Evolutionary conservation across 2,329 filamentous ascomycete genomes (phyloP), one percentile per base, ranked within the genome.

Genomic region (Pyricularia grisea): DNA sequence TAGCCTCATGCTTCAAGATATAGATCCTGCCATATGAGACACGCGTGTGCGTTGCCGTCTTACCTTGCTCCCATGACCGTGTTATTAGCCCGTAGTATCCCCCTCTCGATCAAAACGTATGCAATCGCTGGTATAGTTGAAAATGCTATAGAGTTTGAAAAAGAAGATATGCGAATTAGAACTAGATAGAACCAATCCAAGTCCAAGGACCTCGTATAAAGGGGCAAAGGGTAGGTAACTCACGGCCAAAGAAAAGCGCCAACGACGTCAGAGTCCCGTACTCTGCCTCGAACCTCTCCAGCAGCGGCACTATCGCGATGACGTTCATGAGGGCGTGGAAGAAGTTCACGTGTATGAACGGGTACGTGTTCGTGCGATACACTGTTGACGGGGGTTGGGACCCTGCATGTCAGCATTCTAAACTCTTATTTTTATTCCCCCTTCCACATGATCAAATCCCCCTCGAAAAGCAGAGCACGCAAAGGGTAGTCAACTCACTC

Each of bases 221-320:
- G 33, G 17, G 25, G 36, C 27, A 67, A 30, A 28, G 63, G 55
- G 25, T 71, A 61, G 27, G 9, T 42, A 27, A 11, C 93, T 83
- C 84, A 97, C 93, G 94, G 69, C 95, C 95, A 75, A 95, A 88
- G 78, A 98, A 97, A 68, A 98, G 83, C 50, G 92, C 88, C 72
- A 97, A 78, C n/a, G 93, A 91, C 30, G 92, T 92, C 75, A 98
- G 82, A 9, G 94, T 98, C 68, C 95, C 95, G 78, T 96, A 89
- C 78, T 97, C 94, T 71, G 88, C 87, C 81, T 99, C 95, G 79
- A 98, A 99, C 71, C 94, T 88, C 79, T 97, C 94, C 78, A 99
- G 81, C 67, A 99, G 83, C n/a, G 95, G 95, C 58, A 90, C 89
- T 71, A 98, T 78, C 27, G 93, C 92, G 72, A 96, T 68, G 28